Base-by-base conservation (phyloP, 2,329 filamentous ascomycete genomes). In the Fusarium continuum region DNA sequence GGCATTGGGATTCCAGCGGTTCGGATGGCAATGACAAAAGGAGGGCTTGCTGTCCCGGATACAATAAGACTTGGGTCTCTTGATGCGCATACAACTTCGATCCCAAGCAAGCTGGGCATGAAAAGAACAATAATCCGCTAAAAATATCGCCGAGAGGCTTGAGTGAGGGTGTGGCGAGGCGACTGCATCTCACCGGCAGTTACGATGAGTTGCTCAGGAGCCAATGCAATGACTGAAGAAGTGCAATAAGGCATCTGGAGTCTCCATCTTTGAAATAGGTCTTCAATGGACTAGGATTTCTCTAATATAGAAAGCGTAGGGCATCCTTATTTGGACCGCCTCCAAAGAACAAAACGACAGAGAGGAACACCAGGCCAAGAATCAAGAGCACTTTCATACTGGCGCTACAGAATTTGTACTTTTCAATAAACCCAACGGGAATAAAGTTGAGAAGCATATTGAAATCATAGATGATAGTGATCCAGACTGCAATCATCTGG, bases 181-280 rank as follows among this genome's bases (percentile, higher is more conserved):
- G 60, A 57, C 22, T 70, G 58, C 64, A 73, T 74, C 57, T 75
- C 73, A 13, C 73, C 72, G 2, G 64, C 67, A 1, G 68, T 67
- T 29, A 73, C 53, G 22, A 73, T 67, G 23, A 73, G 53, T n/a
- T 68, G 51, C 39, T 74, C 71, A 5, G 70, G 69, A 1, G 61
- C 60, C 20, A 72, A 68, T 17, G 50, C 41, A 77, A 7, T 79
- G 82, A 69, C 85, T 86, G 74, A 85, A 79, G 55, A 84, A 60
- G 52, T 6, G 75, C 36, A 7, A 47, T 16, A 17, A 61, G 31
- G 28, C 38, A 10, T 8, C 48, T 19, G 47, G 44, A n/a, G 35
- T 26, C 22, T 8, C 31, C 22, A 13, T 47, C 29, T 16, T 38
- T 14, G 31, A 26, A 38, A 13, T 26, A 19, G 14, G 22, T 26